Base-by-base conservation (phyloP, 2,329 filamentous ascomycete genomes). In the Akanthomyces lecanii region DNA sequence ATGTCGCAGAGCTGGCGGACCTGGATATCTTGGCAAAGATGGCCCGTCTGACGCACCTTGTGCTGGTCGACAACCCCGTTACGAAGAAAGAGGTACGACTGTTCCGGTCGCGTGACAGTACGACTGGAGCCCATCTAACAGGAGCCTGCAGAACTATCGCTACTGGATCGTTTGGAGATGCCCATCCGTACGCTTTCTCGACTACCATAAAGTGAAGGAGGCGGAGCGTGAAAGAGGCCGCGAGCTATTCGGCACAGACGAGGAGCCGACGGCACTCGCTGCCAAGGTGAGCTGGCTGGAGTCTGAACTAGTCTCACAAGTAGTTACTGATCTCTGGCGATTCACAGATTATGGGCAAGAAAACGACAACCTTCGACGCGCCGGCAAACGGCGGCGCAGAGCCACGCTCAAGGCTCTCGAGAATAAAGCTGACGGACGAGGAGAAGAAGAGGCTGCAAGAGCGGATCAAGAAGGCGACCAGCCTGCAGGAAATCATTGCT, bases 141-240 rank as follows among this genome's bases (percentile, higher is more conserved):
- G 38, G n/a, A n/a, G 6, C 36, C 16, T 60, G 58, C 70, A 97
- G 92, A 81, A 97, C 77, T 99, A 98, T 79, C 89, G 95, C 60
- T 89, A 89, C 74, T 99, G 91, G 89, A 80, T 97, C 33, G 85
- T 99, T 65, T 97, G 91, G 89, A 86, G 89, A 66, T 91, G 90
- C 73, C 92, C 92, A 1, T 84, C 82, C 5, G 87, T 99, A 50
- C 88, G 94, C 51, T 98, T 97, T 76, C 83, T 99, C 55, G 95
- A 99, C 77, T 97, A 92, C 74, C 83, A 87, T 69, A 97, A 96
- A 77, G 92, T 99, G 56, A 96, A 92, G 76, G 86, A 95, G 67
- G 87, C 84, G 0, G 95, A 99, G 81, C 86, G 93, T 51, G 79
- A 85, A 67, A 85, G 87, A 69, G 92, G 92, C 0, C 81, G 78